Base-by-base conservation (phyloP, 352 stramenopile genomes). In the Phytophthora lateralis region DNA sequence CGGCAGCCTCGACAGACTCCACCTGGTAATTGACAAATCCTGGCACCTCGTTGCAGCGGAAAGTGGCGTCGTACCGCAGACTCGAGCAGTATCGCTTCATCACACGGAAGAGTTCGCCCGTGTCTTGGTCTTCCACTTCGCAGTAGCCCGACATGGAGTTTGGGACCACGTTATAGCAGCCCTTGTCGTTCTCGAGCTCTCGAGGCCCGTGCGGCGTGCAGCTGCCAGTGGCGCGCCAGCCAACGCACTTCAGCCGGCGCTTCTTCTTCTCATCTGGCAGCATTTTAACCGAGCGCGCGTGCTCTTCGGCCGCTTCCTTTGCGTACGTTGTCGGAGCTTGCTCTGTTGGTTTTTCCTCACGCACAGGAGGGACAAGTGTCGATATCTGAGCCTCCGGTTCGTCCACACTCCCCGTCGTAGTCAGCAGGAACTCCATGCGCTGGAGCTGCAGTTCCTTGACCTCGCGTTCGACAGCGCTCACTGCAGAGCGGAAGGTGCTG, bases 21-120 rank as follows among this genome's bases (percentile, higher is more conserved):
- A 69, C 29, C 7, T 61, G 54, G 53, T 76, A 80, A 14, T 61
- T 71, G 38, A 73, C 46, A 44, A 84, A 77, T 27, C 76, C 60
- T 17, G 67, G 48, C 6, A 72, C 69, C 32, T 80, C 66, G 34
- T 69, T 61, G 42, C 75, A 84, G 3, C 59, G 73, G 47, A 84
- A 82, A 47, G 32, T 63, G n/a, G 67, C 58, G 27, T 76, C 58
- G 20, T 55, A 65, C 8, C 37, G 59, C 2, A 84, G 17, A 14
- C 66, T 72, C 4, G 41, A 26, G 60, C 76, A 86, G 38, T 63
- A 63, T 0, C 43, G 49, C 35, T 65, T 59, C 64, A 84, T 67
- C 6, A 79, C 56, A 34, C 62, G 66, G 27, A 77, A 58, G 5
- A 67, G 60, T 26, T 68, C 53, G 2, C 76, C 75, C 0, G 65